phyloP scores from a whole-genome alignment of 164 flowering plant species.

The Vitis rotundifolia region DNA sequence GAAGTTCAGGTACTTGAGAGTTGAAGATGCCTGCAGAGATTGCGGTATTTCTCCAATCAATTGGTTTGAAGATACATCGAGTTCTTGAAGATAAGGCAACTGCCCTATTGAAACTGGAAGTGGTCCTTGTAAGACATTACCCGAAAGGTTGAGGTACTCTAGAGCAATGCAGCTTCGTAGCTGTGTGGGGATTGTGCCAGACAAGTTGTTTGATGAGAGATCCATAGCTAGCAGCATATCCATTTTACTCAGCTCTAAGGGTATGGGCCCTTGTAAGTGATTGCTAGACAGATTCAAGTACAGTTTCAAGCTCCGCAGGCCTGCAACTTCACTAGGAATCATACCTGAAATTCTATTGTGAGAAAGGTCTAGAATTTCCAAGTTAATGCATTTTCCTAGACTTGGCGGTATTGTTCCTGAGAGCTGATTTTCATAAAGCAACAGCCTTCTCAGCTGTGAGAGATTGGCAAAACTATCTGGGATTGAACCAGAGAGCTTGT shows the following conservation, averaged over 20 bases:
- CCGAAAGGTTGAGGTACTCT: conserved; percentile 73
- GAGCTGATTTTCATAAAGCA: conserved; percentile 66
- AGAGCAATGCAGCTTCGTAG: conserved; percentile 85
- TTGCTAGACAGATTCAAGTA: conserved; percentile 81
- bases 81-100: conserved; percentile 59
- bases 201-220: conserved; percentile 68
- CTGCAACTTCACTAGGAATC: conserved; percentile 76
- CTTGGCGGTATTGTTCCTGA: conserved; percentile 75
- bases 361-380: conserved; percentile 84
- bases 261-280: conserved; percentile 59
- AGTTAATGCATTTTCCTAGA: conserved; percentile 67
- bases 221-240: conserved; percentile 87
- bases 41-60: conserved; percentile 60
- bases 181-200: conserved; percentile 69
- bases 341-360: conserved; percentile 56
- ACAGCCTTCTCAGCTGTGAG: conserved; percentile 67
- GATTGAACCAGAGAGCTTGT: conserved; percentile 76
- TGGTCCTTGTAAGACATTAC: conserved; percentile 49
- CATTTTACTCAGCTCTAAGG: conserved; percentile 87
- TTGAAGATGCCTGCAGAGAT: conserved; percentile 55
- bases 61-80: conserved; percentile 69
- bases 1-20: conserved; percentile 56
- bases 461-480: conserved; percentile 77
- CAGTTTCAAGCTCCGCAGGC: conserved; percentile 68
- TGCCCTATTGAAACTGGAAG: conserved; percentile 64